These are phyloP conservation scores for Podospora anserina DNA, from an alignment of 495 filamentous ascomycete species.

Conservation along the genomic window DNA sequence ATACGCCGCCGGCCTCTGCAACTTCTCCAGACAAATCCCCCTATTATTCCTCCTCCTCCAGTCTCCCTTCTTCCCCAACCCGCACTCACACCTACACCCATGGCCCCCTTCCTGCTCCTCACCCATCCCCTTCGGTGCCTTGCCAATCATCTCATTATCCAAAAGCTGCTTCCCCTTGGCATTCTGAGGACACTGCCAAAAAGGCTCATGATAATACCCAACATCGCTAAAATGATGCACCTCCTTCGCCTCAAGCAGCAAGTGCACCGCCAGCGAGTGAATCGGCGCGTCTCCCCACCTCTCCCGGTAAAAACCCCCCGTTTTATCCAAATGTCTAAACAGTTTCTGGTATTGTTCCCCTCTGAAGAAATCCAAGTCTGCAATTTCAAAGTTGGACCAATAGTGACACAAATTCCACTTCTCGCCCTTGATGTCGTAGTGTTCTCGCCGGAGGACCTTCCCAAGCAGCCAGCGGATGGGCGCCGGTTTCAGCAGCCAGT, in stretches of 20 bases:
- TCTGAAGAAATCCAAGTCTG: conserved; percentile 54
- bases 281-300: conserved; percentile 57
- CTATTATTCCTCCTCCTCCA: conserved; percentile 3
- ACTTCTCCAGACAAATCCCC: conserved; percentile 3
- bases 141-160: conserved; percentile 32
- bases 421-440: conserved; percentile 37
- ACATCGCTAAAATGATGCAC: conserved; percentile 54
- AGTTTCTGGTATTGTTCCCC: conserved; percentile 47
- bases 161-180: conserved; percentile 40
- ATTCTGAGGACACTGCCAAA: conserved; percentile 47
- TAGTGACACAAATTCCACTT: conserved; percentile 55
- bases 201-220: conserved; percentile 52
- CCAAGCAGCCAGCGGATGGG: conserved; percentile 40
- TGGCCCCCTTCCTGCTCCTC: conserved; percentile 37
- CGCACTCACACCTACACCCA: conserved; percentile 46
- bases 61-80: not conserved
- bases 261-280: conserved; percentile 49
- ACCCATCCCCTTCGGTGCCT: conserved; percentile 6
- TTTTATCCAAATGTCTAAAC: conserved; percentile 46
- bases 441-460: conserved; percentile 4
- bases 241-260: conserved; percentile 48
- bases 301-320: conserved; percentile 55
- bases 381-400: conserved; percentile 60
- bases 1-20: not conserved
- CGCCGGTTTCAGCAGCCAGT: conserved; percentile 37